Conservation (phyloP, 2,329 filamentous ascomycete genomes). For the Teratosphaeriaceae sp. region DNA sequence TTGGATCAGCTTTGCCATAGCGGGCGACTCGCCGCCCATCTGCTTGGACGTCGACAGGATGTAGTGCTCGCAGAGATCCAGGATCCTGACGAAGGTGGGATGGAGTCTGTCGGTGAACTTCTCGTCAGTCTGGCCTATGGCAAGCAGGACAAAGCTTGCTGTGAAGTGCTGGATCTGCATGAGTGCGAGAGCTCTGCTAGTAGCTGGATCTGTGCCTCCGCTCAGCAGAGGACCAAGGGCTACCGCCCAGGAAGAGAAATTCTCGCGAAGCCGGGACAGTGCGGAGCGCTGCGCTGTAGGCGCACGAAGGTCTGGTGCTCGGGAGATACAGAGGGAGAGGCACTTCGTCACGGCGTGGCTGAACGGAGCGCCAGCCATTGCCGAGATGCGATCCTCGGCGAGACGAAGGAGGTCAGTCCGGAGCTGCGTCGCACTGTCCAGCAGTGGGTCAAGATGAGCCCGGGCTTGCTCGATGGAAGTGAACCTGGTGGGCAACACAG, state of each 20-base stretch:
- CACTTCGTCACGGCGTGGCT: not conserved
- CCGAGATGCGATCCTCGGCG: not conserved
- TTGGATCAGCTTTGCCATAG: not conserved
- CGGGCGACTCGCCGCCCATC: not conserved
- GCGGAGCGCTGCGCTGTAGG: too few species aligned
- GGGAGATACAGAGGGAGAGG: not conserved
- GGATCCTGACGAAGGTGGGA: not conserved
- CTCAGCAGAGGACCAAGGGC: too few species aligned
- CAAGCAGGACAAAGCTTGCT: not conserved
- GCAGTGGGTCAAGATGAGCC: not conserved
- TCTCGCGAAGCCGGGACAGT: not conserved
- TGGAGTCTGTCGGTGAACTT: not conserved
- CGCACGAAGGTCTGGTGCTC: not conserved
- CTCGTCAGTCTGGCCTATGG: not conserved
- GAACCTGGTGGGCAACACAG: too few species aligned
- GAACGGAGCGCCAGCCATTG: not conserved
- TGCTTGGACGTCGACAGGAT: not conserved
- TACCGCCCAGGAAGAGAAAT: not conserved
- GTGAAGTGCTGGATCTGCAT: constrained; percentile 6
- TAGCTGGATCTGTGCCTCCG: too few species aligned
- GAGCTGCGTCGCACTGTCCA: not conserved
- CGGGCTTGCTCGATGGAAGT: not conserved
- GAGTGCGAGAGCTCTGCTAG: not conserved
- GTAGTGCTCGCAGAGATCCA: constrained; percentile 2
- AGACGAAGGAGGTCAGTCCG: not conserved